A percentile compares a stretch with the other conserved stretches of the same genome.
These are phyloP conservation scores for Ascosphaera aggregata DNA, from an alignment of 2,329 filamentous ascomycete genomes.

Conservation along the genomic window DNA sequence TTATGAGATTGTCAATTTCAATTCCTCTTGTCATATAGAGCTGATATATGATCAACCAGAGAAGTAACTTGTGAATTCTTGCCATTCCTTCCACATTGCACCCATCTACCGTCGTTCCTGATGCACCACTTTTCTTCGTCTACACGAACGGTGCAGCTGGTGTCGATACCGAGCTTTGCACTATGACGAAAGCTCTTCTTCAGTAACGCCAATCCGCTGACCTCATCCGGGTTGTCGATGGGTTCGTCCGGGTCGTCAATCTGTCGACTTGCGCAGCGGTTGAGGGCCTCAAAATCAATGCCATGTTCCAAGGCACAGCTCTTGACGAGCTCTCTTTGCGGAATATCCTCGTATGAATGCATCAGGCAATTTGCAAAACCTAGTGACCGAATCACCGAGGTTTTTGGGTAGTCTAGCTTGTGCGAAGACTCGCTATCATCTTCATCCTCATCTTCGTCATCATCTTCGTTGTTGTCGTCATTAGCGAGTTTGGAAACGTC, in stretches of 20 bases:
- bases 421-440: slow-evolving; percentile 2
- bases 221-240: slow-evolving; percentile 32
- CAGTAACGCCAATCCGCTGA: slow-evolving; percentile 23
- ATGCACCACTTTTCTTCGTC: slow-evolving; percentile 66
- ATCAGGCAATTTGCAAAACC: slow-evolving; percentile 79
- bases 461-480: slow-evolving; percentile 2
- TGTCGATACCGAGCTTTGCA: slow-evolving; percentile 36
- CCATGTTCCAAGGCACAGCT: slow-evolving; percentile 82
- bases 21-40: slow-evolving; percentile 29
- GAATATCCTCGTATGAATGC: slow-evolving; percentile 52
- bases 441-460: slow-evolving; percentile 1
- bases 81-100: slow-evolving; percentile 46
- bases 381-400: slow-evolving; percentile 53
- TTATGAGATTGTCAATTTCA: neutral
- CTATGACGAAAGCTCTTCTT: slow-evolving; percentile 28
- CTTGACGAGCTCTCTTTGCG: slow-evolving; percentile 52
- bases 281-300: slow-evolving; percentile 58
- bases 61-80: slow-evolving; percentile 28
- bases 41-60: slow-evolving; percentile 54
- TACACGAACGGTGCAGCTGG: slow-evolving; percentile 58
- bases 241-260: slow-evolving; percentile 43
- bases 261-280: slow-evolving; percentile 58
- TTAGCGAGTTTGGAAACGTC: neutral
- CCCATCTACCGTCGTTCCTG: slow-evolving; percentile 57
- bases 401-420: slow-evolving; percentile 37